Conservation (phyloP, 2,329 filamentous ascomycete species). For the Cordyceps tenuipes region DNA sequence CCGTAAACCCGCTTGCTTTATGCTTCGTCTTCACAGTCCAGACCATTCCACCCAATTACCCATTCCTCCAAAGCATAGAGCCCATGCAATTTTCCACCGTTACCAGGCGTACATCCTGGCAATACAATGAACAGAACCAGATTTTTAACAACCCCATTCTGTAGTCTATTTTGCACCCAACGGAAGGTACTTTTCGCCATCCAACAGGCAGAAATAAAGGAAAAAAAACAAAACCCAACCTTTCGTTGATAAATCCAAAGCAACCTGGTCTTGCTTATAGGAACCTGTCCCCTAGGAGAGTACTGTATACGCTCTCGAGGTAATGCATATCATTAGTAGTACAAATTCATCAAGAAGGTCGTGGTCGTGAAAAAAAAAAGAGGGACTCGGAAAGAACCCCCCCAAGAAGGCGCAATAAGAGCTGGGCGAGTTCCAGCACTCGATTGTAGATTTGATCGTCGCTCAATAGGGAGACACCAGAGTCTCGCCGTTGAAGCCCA, state of each 20-base stretch:
- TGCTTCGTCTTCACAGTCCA: not conserved
- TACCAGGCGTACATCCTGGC: not conserved
- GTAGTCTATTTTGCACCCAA: conserved; percentile 10
- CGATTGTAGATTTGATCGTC: not conserved
- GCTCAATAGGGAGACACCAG: conserved; percentile 4
- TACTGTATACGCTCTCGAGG: conserved; percentile 9
- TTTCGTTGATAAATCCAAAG: conserved; percentile 5
- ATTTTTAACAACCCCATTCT: not conserved
- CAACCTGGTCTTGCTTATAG: conserved; percentile 6
- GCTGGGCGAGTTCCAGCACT: not conserved
- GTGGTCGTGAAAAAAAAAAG: not conserved
- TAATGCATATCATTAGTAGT: conserved; percentile 2
- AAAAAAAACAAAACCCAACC: not conserved
- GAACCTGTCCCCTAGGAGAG: conserved; percentile 5
- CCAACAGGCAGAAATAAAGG: conserved; percentile 3
- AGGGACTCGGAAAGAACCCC: not conserved
- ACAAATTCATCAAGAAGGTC: conserved; percentile 1
- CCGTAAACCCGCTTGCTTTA: not conserved
- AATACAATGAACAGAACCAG: not conserved
- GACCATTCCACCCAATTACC: not conserved
- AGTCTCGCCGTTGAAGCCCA: conserved; percentile 3
- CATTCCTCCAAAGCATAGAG: not conserved
- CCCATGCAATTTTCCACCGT: not conserved
- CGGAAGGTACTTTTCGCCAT: not conserved
- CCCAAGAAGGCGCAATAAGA: not conserved